Base-by-base conservation (phyloP, 2,329 filamentous ascomycete genomes). In the Capronia americana region DNA sequence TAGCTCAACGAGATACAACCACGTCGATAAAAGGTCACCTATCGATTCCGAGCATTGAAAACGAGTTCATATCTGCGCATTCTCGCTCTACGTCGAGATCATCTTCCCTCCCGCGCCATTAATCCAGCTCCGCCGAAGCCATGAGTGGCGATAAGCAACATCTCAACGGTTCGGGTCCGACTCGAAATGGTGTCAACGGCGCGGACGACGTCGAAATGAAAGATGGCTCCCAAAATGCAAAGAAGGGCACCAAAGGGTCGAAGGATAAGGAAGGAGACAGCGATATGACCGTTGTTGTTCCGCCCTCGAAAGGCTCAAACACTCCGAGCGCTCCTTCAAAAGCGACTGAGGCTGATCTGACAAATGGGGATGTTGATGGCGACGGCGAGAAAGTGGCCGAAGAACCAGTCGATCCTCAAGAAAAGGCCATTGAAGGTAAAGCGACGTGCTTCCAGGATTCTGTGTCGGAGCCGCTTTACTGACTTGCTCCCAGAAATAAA, bases 261-360 rank as follows among this genome's bases (percentile, higher is more conserved):
- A 90, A 88, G 80, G 85, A 85, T 74, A 90, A 89, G 82, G 88
- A 92, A 75, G 88, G 85, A 74, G 90, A 91, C 73, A 88, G 83
- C 74, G 90, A 92, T 82, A 92, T 92, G 89, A 92, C 90, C 58
- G 90, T 92, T 71, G 90, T 93, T 73, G 89, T 92, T 53, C 90
- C 90, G 62, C 89, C 89, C 65, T 86, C 88, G 71, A 92, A 92
- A 83, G 81, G 82, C 74, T 81, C 84, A 69, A 83, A 87, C 80
- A 79, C 85, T 65, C 85, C 88, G 65, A 82, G 82, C 72, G 83
- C 85, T 69, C 79, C 83, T 62, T 79, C 82, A 34, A 83, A 87
- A 71, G 87, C 90, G 75, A 83, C 83, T 66, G 89, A 92, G 73
- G 88, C 85, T 59, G 91, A 93, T 77, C 84, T 92, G 71, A 93